Evolutionary conservation across 2,329 filamentous ascomycete species (phyloP), one percentile per base, ranked within the genome.

Genomic region (Magnaporthiopsis rhizophila): DNA sequence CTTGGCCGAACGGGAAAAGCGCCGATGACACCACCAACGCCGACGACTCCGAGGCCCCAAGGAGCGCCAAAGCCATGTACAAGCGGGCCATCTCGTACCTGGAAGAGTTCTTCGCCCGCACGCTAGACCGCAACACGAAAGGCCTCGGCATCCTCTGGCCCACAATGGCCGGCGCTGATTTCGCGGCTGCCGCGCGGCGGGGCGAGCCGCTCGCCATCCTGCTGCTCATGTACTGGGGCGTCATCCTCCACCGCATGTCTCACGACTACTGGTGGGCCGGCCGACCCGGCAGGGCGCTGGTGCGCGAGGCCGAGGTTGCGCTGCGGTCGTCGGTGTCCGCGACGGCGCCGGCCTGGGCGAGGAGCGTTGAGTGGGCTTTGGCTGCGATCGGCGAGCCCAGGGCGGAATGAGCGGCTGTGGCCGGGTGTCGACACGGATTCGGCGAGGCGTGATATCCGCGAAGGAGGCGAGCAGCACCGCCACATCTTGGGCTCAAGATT

Each of bases 201-300:
- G 12, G 13, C 13, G 58, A 60, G 58, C 58, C 58, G 58, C 26
- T 60, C 26, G 58, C 58, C 15, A 21, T 60, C 3, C 32, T 60
- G 30, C 21, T 60, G 15, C 58, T 60, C 58, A 60, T 60, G 58
- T 36, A 36, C 58, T 60, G 26, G 28, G 58, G 58, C 58, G 58
- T 60, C 12, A n/a, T 60, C 6, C 58, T 60, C 28, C 26, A 60
- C 32, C 58, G 58, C 11, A n/a, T 36, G 58, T 28, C 26, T 15
- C 13, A 24, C 2, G 58, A 60, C 32, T 60, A 60, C 58, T 60
- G 58, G 58, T 60, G 58, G 58, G 58, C 58, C 13, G 32, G 21
- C 6, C 58, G 58, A 13, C 26, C 58, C 1, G 58, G 58, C 28
- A 60, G 32, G 58, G 32, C 21, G 21, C 58, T 60, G 58, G 58